Conservation (phyloP, 1,284 basidiomycete genomes). For the Cerioporus squamosus region DNA sequence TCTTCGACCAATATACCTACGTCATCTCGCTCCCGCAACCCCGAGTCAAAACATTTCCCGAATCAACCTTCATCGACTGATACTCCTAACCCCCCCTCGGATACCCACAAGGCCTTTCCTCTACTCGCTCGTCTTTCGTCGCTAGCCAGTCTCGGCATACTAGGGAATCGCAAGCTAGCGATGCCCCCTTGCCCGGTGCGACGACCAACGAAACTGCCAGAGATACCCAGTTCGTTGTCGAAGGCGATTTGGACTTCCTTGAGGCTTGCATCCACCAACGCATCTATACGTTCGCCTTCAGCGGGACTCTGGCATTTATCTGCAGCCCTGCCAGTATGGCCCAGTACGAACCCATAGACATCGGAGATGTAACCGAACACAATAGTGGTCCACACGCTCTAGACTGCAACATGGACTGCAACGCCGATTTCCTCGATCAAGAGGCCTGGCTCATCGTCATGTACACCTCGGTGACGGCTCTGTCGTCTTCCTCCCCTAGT, state of each 20-base stretch:
- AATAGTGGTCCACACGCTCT: not conserved
- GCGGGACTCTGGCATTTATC: not conserved
- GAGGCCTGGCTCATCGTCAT: conserved; percentile 1
- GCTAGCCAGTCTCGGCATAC: too few relatives aligned
- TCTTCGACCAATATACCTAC: too few relatives aligned
- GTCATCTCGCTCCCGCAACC: too few relatives aligned
- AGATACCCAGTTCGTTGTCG: too few relatives aligned
- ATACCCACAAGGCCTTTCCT: too few relatives aligned
- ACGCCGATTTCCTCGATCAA: not conserved
- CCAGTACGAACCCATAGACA: not conserved
- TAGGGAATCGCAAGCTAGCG: too few relatives aligned
- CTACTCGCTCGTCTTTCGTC: too few relatives aligned
- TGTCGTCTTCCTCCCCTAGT: not conserved
- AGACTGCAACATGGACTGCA: not conserved
- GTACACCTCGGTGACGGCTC: not conserved
- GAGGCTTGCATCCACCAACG: not conserved
- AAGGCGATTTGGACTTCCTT: not conserved
- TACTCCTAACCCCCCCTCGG: too few relatives aligned
- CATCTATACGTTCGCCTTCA: not conserved
- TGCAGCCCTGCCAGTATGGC: not conserved
- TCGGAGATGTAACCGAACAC: not conserved
- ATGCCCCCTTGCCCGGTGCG: too few relatives aligned
- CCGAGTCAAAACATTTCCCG: too few relatives aligned
- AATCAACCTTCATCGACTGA: too few relatives aligned
- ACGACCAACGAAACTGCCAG: too few relatives aligned